Evolutionary conservation across 495 filamentous ascomycete genomes (phyloP), one percentile per base, ranked within the genome.

Genomic region (Hypoxylon cercidicola): DNA sequence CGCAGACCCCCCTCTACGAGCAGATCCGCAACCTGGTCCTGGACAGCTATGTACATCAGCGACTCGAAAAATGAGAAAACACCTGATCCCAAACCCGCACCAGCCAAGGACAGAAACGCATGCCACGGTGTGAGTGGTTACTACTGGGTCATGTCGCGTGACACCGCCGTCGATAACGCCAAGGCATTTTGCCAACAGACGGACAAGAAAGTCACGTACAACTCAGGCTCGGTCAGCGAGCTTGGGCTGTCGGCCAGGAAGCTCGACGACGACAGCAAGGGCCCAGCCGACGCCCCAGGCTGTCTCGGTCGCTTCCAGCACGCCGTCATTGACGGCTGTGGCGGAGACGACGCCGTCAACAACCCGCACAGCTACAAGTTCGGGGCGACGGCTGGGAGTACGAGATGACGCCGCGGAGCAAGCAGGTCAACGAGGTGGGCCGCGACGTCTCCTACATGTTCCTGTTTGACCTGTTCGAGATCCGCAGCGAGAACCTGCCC

Each of bases 331-430:
- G 44, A 48, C 20, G 44, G 44, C 44, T 48, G 44, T 18, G 44
- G 21, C 20, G 44, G 44, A 4, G 18, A 48, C 44, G 19, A 48
- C 19, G 4, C n/a, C 8, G 5, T 23, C 19, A 28, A 48, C 18
- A 48, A 48, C 18, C 44, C 44, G 19, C 44, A 48, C 44, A 48
- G 21, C 20, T 48, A 48, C 44, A 48, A 48, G 44, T 48, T 48
- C 20, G 44, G 44, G 44, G 7, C 19, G 46, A 34, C 46, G 20
- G 46, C 7, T 49, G 46, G 46, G 19, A 49, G 28, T 49, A 49
- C 46, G 21, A 2, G 5, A 49, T 49, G 46, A 49, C 19, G 21
- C 46, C 46, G 20, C 46, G 2, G 10, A 49, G 46, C 20, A 49
- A 49, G 20, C 46, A 49, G 21, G 46, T 49, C 46, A 34, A 49